phyloP scores from a whole-genome alignment of 2,329 filamentous ascomycete genomes.

The Tolypocladium inflatum region DNA sequence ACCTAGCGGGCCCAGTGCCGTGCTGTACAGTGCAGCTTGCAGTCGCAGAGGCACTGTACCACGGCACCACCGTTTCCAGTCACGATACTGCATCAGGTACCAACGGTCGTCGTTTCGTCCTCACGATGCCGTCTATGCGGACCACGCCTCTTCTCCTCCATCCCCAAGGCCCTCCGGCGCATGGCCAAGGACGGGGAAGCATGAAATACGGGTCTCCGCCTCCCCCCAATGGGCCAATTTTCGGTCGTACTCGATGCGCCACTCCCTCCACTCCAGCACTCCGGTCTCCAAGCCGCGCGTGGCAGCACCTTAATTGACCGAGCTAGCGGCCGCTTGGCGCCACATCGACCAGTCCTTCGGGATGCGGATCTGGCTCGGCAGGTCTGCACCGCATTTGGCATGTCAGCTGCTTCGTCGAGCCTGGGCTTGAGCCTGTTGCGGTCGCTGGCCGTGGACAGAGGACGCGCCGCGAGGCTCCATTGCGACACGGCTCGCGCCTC shows the following conservation, averaged over 20 bases:
- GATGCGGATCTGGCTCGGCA: neutral
- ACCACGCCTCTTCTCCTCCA: too few relatives aligned
- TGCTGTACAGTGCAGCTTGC: too few relatives aligned
- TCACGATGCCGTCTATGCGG: too few relatives aligned
- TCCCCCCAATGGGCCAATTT: constrained; percentile 18
- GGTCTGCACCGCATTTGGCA: neutral
- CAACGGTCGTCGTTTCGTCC: neutral
- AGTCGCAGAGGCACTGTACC: too few relatives aligned
- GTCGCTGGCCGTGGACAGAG: too few relatives aligned
- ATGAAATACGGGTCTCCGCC: constrained; percentile 3
- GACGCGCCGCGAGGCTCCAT: neutral
- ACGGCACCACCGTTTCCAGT: neutral
- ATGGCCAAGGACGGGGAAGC: neutral
- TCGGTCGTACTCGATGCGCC: constrained; percentile 24
- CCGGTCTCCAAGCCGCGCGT: constrained; percentile 1
- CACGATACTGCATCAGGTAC: neutral
- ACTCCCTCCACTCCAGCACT: constrained; percentile 8
- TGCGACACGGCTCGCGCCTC: neutral
- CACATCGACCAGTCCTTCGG: constrained; percentile 1
- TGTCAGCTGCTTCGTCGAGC: neutral
- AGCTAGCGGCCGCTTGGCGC: constrained; percentile 7
- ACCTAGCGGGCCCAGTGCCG: too few relatives aligned
- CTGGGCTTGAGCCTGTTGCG: neutral
- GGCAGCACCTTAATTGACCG: constrained; percentile 10
- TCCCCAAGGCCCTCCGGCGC: neutral